Percentiles rank a stretch among this genome's conserved stretches.
Evolutionary conservation across 164 flowering plant species (phyloP).

Genomic region (Vitis riparia): DNA sequence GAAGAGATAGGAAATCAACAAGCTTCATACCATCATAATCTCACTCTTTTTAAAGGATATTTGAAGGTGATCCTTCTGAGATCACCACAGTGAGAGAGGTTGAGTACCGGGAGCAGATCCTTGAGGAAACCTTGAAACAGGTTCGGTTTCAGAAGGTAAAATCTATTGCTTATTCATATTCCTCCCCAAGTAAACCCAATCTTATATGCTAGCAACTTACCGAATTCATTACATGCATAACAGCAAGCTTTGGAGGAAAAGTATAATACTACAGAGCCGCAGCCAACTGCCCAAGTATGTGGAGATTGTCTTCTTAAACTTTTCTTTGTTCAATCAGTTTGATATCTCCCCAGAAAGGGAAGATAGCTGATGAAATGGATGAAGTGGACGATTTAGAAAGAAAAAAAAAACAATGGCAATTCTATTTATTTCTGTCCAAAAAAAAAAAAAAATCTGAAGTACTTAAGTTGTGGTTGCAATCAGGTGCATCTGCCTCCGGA

Average conservation of each 20-base stretch:
- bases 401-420: too few species aligned
- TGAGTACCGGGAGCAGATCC: constrained; percentile 35
- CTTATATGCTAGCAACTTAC: too few species aligned
- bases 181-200: neutral
- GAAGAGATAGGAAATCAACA: too few species aligned
- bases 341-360: too few species aligned
- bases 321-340: neutral
- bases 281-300: constrained; percentile 12
- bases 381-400: too few species aligned
- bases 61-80: constrained; percentile 39
- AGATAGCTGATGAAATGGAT: too few species aligned
- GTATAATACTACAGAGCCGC: constrained; percentile 1
- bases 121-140: constrained; percentile 35
- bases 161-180: neutral
- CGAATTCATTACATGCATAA: neutral
- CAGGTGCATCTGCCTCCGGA: constrained; percentile 22
- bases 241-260: constrained; percentile 32
- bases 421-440: too few species aligned
- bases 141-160: constrained; percentile 34
- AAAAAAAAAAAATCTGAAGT: too few species aligned
- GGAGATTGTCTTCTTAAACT: neutral
- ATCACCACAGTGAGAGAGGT: constrained; percentile 41
- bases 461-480: neutral
- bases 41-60: constrained; percentile 25
- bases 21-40: neutral